phyloP scores from a whole-genome alignment of 768 basidiomycete species.

The Omphalotus guepiniiformis region DNA sequence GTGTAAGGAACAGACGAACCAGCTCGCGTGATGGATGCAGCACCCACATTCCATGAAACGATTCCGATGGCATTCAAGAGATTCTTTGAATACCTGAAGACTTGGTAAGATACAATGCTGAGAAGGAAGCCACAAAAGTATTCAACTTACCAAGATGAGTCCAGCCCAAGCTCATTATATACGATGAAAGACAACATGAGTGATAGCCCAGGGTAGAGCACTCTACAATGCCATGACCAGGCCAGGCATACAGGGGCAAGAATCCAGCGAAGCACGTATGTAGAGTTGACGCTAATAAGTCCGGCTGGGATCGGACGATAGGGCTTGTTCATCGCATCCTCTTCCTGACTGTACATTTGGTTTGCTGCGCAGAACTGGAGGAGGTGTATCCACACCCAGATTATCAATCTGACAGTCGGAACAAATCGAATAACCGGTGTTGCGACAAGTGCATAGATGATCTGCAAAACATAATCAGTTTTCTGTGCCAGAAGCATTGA shows the following conservation, averaged over 20 bases:
- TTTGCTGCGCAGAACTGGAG: constrained; percentile 27
- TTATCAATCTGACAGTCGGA: not conserved
- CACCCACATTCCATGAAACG: constrained; percentile 12
- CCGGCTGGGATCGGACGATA: constrained; percentile 27
- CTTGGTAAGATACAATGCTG: too few relatives aligned
- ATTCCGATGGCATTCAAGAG: constrained; percentile 12
- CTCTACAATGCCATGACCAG: constrained; percentile 18
- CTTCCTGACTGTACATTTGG: constrained; percentile 20
- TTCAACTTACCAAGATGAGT: constrained; percentile 10
- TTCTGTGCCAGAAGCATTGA: too few relatives aligned
- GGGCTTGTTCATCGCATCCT: constrained; percentile 27
- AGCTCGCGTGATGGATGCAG: constrained; percentile 7
- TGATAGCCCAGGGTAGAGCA: constrained; percentile 13
- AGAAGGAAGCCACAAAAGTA: too few relatives aligned
- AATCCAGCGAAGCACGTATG: constrained; percentile 23
- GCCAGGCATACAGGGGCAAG: constrained; percentile 21
- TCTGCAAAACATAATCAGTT: too few relatives aligned
- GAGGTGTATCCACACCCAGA: constrained; percentile 29
- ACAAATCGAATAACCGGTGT: not conserved
- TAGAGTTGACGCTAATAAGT: constrained; percentile 17
- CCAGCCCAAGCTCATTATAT: constrained; percentile 23
- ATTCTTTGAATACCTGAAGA: constrained; percentile 9
- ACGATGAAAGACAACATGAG: constrained; percentile 15
- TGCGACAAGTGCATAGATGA: not conserved
- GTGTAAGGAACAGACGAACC: not conserved